Evolutionary conservation across 2,329 filamentous ascomycete species (phyloP).

Genomic region (Huntiella abstrusa): DNA sequence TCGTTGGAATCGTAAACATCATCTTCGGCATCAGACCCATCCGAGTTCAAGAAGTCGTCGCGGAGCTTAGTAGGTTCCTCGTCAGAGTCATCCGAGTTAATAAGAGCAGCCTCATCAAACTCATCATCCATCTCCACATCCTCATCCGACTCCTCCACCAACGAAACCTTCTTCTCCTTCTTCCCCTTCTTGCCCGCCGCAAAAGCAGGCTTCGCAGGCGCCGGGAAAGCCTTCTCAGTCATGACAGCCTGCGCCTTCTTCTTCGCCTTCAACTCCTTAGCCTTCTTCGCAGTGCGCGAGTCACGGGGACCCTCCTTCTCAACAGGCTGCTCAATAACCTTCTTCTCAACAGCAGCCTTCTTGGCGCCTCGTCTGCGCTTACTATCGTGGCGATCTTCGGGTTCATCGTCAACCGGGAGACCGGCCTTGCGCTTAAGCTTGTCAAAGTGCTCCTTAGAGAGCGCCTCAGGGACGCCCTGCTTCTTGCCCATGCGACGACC

Average conservation of each 20-base stretch:
- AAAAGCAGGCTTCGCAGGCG: constrained; percentile 15
- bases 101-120: constrained; percentile 21
- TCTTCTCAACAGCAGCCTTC: constrained; percentile 18
- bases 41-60: constrained; percentile 35
- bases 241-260: constrained; percentile 19
- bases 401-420: constrained; percentile 41
- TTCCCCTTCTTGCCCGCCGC: constrained; percentile 20
- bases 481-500: constrained; percentile 91
- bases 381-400: constrained; percentile 41
- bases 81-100: constrained; percentile 26
- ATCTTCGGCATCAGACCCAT: constrained; percentile 24
- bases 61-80: constrained; percentile 25
- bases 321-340: constrained; percentile 15
- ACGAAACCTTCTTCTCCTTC: constrained; percentile 16
- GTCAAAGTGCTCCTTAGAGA: constrained; percentile 63
- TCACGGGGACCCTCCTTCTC: constrained; percentile 17
- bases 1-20: constrained; percentile 58
- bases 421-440: constrained; percentile 73
- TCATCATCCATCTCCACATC: constrained; percentile 27
- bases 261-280: constrained; percentile 16
- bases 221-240: constrained; percentile 14
- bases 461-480: constrained; percentile 67
- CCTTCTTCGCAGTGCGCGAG: constrained; percentile 18
- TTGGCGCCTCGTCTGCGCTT: constrained; percentile 27
- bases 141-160: constrained; percentile 18